Evolutionary conservation across 2,329 filamentous ascomycete genomes (phyloP), one percentile per base, ranked within the genome.

Genomic region (Talaromyces sp.): DNA sequence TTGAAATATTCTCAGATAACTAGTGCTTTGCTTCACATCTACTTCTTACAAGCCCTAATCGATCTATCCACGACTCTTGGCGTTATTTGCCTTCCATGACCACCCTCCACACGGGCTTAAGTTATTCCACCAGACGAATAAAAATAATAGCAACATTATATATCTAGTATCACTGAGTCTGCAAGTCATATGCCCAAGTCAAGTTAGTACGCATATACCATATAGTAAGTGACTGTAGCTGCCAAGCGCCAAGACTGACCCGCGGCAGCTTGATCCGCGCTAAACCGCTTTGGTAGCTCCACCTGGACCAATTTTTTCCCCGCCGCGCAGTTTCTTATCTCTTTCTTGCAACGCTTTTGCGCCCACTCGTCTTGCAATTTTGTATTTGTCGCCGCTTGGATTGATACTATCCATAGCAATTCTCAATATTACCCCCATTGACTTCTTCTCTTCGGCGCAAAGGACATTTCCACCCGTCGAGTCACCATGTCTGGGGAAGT

Each of bases 401-500:
- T 38, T 38, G n/a, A n/a, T n/a, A n/a, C n/a, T n/a, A n/a, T 38
- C 17, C 35, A n/a, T 38, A 38, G 35, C 17, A 14, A 14, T 5
- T 38, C 17, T n/a, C 35, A 38, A n/a, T 56, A 48, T 12, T 12
- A 6, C 21, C 24, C 26, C 35, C 32, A 57, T 61, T 61, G 56
- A 38, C 38, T 57, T 21, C 1, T 35, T 24, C 19, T 35, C 3
- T 35, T n/a, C 26, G 27, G 59, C 59, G 59, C 59, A 55, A 41
- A 41, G 48, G 32, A 38, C 17, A 46, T 55, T 41, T 53, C 60
- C 27, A 35, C 14, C n/a, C 27, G 43, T 46, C 46, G 35, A 57
- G 55, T 24, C 60, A 41, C 62, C 59, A 76, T 76, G 74, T 67
- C 74, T 52, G 73, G 74, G 56, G 73, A 75, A 67, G 69, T 74